These are phyloP conservation scores for Roridomyces roridus DNA, from an alignment of 768 basidiomycete genomes.

Conservation along the genomic window DNA sequence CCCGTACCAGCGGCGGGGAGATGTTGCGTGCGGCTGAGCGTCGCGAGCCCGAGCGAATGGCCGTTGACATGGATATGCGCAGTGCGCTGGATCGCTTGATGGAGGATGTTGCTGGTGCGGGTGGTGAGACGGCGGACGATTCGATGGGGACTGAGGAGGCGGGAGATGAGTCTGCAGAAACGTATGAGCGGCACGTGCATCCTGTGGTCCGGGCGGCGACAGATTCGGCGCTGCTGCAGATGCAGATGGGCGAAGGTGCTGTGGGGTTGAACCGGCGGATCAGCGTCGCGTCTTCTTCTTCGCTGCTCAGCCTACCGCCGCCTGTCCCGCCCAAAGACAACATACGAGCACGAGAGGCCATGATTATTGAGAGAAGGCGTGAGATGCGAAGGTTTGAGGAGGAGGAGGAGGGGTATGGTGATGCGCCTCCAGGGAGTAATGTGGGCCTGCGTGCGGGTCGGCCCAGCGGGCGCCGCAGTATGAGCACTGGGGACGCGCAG, in stretches of 20 bases:
- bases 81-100: constrained; percentile 76
- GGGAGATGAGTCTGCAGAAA: constrained; percentile 12
- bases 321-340: constrained; percentile 70
- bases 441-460: constrained; percentile 46
- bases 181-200: constrained; percentile 29
- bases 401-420: constrained; percentile 49
- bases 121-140: constrained; percentile 43
- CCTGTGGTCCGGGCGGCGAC: constrained; percentile 58
- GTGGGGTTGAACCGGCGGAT: constrained; percentile 43
- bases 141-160: constrained; percentile 36
- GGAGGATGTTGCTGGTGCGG: constrained; percentile 66
- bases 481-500: constrained; percentile 80
- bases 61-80: constrained; percentile 73
- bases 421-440: constrained; percentile 31
- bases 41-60: constrained; percentile 34
- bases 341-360: constrained; percentile 66
- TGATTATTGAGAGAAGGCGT: constrained; percentile 75
- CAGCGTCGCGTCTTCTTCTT: constrained; percentile 47
- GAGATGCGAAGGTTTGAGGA: constrained; percentile 63
- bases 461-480: constrained; percentile 70
- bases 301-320: constrained; percentile 40
- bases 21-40: constrained; percentile 24
- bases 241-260: constrained; percentile 38
- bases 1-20: constrained; percentile 23
- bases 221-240: constrained; percentile 51